Evolutionary conservation across 148 eudicot species (phyloP), one percentile per base, ranked within the genome.

Genomic region (Salicornia ramosissima): DNA sequence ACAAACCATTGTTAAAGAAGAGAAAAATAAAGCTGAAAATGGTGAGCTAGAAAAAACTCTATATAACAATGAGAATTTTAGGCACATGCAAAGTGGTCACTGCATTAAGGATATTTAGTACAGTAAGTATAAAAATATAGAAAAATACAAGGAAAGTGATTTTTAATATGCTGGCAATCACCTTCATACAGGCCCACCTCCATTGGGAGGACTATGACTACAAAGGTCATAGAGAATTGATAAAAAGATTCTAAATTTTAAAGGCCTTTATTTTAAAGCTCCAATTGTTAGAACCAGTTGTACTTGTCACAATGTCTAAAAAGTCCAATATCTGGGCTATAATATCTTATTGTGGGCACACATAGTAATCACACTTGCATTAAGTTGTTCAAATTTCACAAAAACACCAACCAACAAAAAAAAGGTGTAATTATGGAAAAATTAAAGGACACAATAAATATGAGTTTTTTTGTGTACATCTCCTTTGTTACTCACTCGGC

Each of bases 241-340:
- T 16, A 63, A 40, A n/a, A 26, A 63, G 49, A 63, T 63, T 63
- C 67, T 50, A 63, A 7, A 16, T 22, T 63, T 42, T 63, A 22
- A 63, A 39, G 67, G 50, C 29, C 67, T 40, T 63, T 63, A 63
- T 63, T 39, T 36, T 21, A 63, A 57, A 63, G 50, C 67, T n/a
- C 2, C 30, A 40, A 63, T 63, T 39, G 67, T 29, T 42, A 39
- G 13, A 40, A 40, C 30, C 16, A 63, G 30, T 63, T 63, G 50
- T 49, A 49, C 53, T 49, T 49, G 57, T 57, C 46, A 26, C 31
- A 4, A 0, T 10, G n/a, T 12, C 67, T 15, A 49, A 63, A 63
- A 63, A 63, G 67, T 63, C 67, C 50, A 63, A 63, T 22, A 25
- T 63, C 40, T 63, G 7, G 49, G 49, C 67, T 63, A 22, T 61